These are phyloP conservation scores for Magnusiomyces fungicola DNA, from an alignment of 1,139 yeast species.

Conservation along the genomic window DNA sequence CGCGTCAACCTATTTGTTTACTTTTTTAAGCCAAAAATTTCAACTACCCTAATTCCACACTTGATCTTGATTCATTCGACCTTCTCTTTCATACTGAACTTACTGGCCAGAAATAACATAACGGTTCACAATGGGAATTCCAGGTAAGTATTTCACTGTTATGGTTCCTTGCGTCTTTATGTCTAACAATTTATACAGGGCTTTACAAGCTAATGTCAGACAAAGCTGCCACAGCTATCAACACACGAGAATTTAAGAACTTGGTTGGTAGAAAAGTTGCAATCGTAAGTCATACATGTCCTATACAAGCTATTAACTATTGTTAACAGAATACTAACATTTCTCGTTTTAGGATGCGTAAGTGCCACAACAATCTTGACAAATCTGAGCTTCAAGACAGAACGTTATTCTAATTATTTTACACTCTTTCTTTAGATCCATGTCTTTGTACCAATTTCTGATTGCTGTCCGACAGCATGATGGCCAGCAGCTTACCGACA, in stretches of 20 bases:
- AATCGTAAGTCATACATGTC: conserved; percentile 52
- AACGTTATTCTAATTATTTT: too few species aligned
- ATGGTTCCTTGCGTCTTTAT: neutral
- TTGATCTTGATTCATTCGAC: too few species aligned
- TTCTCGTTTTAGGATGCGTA: conserved; percentile 27
- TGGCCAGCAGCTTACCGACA: conserved; percentile 88
- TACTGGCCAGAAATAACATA: too few species aligned
- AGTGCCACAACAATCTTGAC: conserved; percentile 6
- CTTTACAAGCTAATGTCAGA: conserved; percentile 75
- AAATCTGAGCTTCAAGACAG: too few species aligned
- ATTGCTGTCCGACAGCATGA: conserved; percentile 96
- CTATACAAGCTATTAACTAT: too few species aligned
- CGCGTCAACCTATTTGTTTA: too few species aligned
- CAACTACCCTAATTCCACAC: too few species aligned
- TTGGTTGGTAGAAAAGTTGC: conserved; percentile 94
- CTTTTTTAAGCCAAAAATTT: too few species aligned
- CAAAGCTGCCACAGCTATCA: conserved; percentile 78
- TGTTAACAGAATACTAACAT: too few species aligned
- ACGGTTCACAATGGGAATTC: neutral
- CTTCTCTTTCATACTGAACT: too few species aligned
- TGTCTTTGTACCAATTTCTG: conserved; percentile 90
- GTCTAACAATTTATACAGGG: conserved; percentile 36
- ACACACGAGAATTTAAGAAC: conserved; percentile 72
- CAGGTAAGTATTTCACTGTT: neutral
- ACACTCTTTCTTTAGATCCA: conserved; percentile 44